phyloP scores from a whole-genome alignment of 805 yeast genomes.

The Candida adriatica region DNA sequence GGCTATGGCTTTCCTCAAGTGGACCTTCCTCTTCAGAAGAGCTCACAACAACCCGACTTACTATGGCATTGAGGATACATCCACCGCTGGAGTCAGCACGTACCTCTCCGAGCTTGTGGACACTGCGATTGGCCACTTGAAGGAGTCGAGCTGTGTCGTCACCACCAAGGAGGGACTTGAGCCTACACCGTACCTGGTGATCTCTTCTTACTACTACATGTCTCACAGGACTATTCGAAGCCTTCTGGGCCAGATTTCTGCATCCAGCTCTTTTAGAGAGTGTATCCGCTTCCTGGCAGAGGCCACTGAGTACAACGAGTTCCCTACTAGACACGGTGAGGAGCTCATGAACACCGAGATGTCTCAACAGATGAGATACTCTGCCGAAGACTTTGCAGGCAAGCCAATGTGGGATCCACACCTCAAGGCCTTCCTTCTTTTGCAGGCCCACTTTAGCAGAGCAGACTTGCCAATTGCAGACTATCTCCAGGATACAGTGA shows the following conservation, averaged over 20 bases:
- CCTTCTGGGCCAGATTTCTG: constrained; percentile 46
- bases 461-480: constrained; percentile 91
- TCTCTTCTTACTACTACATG: constrained; percentile 86
- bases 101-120: constrained; percentile 71
- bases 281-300: constrained; percentile 86
- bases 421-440: constrained; percentile 69
- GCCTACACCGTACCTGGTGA: constrained; percentile 77
- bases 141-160: constrained; percentile 65
- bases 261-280: constrained; percentile 44
- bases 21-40: constrained; percentile 86
- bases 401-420: constrained; percentile 71
- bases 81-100: constrained; percentile 70
- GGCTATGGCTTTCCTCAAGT: constrained; percentile 93
- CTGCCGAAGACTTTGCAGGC: constrained; percentile 73
- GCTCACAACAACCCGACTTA: constrained; percentile 91
- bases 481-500: constrained; percentile 86
- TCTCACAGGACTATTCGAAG: constrained; percentile 84
- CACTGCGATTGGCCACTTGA: constrained; percentile 54
- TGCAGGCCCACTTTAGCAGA: constrained; percentile 87
- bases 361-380: constrained; percentile 47
- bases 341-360: constrained; percentile 84
- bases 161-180: constrained; percentile 37
- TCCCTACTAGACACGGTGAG: constrained; percentile 56
- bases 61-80: constrained; percentile 77
- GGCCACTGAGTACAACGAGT: constrained; percentile 86